Evolutionary conservation across 192 early-diverging fungal genomes (phyloP), one percentile per base, ranked within the genome.

Genomic region (Backusella sp.): DNA sequence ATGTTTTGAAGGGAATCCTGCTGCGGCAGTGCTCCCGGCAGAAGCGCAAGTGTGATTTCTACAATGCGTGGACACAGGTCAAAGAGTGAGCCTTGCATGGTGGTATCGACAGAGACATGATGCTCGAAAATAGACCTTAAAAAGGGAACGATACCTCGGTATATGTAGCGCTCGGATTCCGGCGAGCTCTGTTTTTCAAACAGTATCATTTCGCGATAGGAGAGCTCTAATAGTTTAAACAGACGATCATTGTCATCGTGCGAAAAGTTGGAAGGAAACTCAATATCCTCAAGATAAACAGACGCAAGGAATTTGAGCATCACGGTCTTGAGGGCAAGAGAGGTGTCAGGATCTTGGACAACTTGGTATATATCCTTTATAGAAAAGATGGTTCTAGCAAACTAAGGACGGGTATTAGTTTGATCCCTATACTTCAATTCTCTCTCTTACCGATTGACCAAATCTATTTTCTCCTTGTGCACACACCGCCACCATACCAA

Each of bases 401-500:
- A 77, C 76, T 77, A 66, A 12, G 3, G 32, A 32, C 32, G 3
- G 32, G 32, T 3, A 3, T 32, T 32, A 3, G 32, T 32, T 32
- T 32, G 0, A 3, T 32, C 32, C 32, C 2, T 32, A 32, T 32
- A 32, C 32, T 32, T 32, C 3, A 1, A 3, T 32, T 32, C 32
- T 32, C 32, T 32, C 1, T 44, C 34, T 76, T 71, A 77, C 76
- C 19, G 76, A 77, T 72, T 77, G 76, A 1, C 76, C 76, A 72
- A 65, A 77, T 32, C 68, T 72, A 26, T 77, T 77, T 39, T 77
- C 76, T 44, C 76, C 76, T 21, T 77, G 76, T 15, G 69, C 76
- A 72, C 76, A 77, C 23, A 77, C 41, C 6, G 69, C 52, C 1
- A 77, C 52, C 23, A 77, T 35, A 28, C 71, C 76, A 44, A 77